These are phyloP conservation scores for Rugonectria rugulosa DNA, from an alignment of 2,329 filamentous ascomycete species.

Conservation along the genomic window DNA sequence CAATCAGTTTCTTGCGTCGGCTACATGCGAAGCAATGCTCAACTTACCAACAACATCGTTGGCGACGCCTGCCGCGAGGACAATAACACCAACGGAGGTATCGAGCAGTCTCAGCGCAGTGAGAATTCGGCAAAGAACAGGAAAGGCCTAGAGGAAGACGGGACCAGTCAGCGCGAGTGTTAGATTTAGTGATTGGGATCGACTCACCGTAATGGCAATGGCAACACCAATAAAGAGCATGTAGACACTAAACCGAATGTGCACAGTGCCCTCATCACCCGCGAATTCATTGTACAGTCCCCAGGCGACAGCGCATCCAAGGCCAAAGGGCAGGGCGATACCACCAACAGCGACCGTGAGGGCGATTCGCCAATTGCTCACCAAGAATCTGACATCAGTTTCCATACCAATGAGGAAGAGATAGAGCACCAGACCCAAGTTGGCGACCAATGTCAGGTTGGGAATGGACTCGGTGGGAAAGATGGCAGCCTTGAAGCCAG, in stretches of 20 bases:
- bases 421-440: constrained; percentile 83
- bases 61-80: constrained; percentile 86
- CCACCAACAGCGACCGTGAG: constrained; percentile 79
- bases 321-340: constrained; percentile 81
- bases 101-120: constrained; percentile 86
- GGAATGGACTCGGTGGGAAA: constrained; percentile 79
- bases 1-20: neutral
- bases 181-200: too few relatives aligned
- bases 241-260: constrained; percentile 61
- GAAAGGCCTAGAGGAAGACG: constrained; percentile 65
- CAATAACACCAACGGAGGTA: constrained; percentile 85
- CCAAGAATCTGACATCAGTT: constrained; percentile 73
- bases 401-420: constrained; percentile 90
- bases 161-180: neutral
- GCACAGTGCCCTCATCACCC: constrained; percentile 45
- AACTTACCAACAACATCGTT: constrained; percentile 70
- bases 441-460: constrained; percentile 76
- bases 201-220: constrained; percentile 77
- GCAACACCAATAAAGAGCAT: constrained; percentile 85
- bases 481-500: constrained; percentile 76
- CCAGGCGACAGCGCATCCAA: constrained; percentile 81
- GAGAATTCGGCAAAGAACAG: constrained; percentile 89
- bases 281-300: constrained; percentile 80
- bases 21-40: neutral
- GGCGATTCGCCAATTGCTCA: constrained; percentile 81